Conservation (phyloP, 2,329 filamentous ascomycete genomes). For the Trichoderma sp. region DNA sequence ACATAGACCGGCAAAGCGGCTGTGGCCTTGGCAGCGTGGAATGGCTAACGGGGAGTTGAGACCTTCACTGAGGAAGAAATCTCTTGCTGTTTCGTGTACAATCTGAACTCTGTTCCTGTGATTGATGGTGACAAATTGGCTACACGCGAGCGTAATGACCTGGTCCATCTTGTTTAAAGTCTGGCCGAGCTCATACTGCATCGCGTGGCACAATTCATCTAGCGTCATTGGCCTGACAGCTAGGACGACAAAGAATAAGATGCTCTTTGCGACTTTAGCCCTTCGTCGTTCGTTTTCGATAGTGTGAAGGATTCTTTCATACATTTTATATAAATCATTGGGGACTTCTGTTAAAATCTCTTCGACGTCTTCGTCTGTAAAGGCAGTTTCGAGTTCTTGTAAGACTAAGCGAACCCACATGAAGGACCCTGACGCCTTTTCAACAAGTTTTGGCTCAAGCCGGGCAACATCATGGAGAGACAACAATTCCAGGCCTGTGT, state of each 20-base stretch:
- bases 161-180: neutral
- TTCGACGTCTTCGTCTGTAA: neutral
- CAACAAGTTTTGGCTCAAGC: neutral
- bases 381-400: conserved; percentile 1
- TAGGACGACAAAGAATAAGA: neutral
- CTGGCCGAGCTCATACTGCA: neutral
- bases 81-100: conserved; percentile 10
- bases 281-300: neutral
- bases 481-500: neutral
- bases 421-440: conserved; percentile 10
- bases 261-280: conserved; percentile 10
- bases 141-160: neutral
- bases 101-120: conserved; percentile 3
- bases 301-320: neutral
- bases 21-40: neutral
- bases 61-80: neutral
- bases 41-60: neutral
- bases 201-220: neutral
- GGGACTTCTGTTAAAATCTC: neutral
- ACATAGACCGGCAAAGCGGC: neutral
- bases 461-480: neutral
- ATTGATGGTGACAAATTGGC: conserved; percentile 11
- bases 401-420: conserved; percentile 5
- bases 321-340: neutral
- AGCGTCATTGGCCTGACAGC: neutral